phyloP scores from a whole-genome alignment of 1,139 yeast genomes.

The Debaryomyces fabryi region DNA sequence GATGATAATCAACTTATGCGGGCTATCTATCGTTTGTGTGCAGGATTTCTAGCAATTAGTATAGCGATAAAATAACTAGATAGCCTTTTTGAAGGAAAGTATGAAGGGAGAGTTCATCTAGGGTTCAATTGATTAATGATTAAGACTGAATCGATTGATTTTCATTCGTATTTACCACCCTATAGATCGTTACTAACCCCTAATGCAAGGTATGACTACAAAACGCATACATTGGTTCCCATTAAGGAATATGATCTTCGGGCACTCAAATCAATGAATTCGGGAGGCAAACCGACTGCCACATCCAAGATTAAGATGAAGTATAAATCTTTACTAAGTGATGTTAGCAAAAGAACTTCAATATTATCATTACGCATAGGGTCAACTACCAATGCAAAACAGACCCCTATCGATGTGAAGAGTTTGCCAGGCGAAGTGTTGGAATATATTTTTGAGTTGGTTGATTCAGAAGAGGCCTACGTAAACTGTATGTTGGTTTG shows the following conservation, averaged over 20 bases:
- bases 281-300: constrained; percentile 1
- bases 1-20: neutral
- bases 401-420: constrained; percentile 21
- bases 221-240: constrained; percentile 43
- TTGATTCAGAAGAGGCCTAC: constrained; percentile 31
- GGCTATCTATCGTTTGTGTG: neutral
- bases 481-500: constrained; percentile 51
- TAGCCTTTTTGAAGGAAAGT: neutral
- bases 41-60: neutral
- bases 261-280: neutral
- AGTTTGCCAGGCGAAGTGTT: constrained; percentile 40
- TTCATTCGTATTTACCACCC: constrained; percentile 43
- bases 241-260: constrained; percentile 37
- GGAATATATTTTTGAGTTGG: constrained; percentile 33
- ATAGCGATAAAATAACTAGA: constrained; percentile 2
- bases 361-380: constrained; percentile 18
- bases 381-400: neutral
- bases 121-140: constrained; percentile 8
- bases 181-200: constrained; percentile 49
- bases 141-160: constrained; percentile 25
- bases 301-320: constrained; percentile 38
- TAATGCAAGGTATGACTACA: constrained; percentile 45
- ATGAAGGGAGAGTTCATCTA: neutral
- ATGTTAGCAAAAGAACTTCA: constrained; percentile 38
- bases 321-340: constrained; percentile 44